phyloP scores from a whole-genome alignment of 2,329 filamentous ascomycete species.

The Coniochaeta sp. region DNA sequence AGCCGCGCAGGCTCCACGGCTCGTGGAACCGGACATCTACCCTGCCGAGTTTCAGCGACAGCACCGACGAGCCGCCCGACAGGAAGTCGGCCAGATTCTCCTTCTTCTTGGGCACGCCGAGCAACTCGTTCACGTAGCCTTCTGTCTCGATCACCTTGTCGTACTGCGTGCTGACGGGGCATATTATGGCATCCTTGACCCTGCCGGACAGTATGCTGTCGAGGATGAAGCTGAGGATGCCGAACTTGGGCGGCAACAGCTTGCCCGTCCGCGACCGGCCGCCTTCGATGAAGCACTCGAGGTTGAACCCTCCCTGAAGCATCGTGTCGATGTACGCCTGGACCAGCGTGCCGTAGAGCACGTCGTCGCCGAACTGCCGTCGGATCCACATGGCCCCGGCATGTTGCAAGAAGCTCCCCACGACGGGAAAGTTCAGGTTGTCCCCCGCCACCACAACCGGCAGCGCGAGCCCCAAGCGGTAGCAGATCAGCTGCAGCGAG shows the following conservation, averaged over 20 bases:
- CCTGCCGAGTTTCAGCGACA: conserved; percentile 80
- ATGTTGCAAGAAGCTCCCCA: conserved; percentile 87
- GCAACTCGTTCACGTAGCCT: conserved; percentile 88
- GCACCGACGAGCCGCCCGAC: conserved; percentile 73
- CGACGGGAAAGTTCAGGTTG: conserved; percentile 88
- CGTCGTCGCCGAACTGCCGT: conserved; percentile 84
- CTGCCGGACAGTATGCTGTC: conserved; percentile 84
- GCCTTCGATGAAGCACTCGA: conserved; percentile 97
- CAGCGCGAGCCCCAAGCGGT: conserved; percentile 78
- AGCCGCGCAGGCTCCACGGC: conserved; percentile 83
- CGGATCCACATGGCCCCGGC: conserved; percentile 98
- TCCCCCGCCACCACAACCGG: conserved; percentile 93
- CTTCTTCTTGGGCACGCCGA: conserved; percentile 91
- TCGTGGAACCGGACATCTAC: conserved; percentile 96
- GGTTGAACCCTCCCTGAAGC: conserved; percentile 83
- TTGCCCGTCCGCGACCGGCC: conserved; percentile 91
- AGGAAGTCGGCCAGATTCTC: conserved; percentile 88
- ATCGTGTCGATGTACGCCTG: conserved; percentile 94
- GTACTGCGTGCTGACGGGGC: conserved; percentile 94
- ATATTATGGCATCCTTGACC: conserved; percentile 86
- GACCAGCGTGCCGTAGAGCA: conserved; percentile 84
- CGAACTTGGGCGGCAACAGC: conserved; percentile 87
- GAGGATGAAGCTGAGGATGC: conserved; percentile 84
- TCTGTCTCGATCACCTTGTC: conserved; percentile 99
- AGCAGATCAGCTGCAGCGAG: conserved; percentile 90